Evolutionary conservation across 805 yeast species (phyloP).

Genomic region (Kazachstania africana): DNA sequence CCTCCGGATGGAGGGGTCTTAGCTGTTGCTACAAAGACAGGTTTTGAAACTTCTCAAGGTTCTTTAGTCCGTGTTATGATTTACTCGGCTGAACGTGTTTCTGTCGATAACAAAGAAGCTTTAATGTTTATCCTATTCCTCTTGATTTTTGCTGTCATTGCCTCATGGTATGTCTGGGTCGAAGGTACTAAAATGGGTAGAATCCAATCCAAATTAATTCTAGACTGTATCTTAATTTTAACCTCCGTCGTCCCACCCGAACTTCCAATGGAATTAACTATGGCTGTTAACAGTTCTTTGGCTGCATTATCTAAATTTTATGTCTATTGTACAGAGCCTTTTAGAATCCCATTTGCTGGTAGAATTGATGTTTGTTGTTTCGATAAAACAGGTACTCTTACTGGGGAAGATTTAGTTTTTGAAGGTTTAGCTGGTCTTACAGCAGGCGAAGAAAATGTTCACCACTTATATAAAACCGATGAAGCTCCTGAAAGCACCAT

Average conservation of each 20-base stretch:
- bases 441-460: slow-evolving; percentile 33
- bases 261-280: slow-evolving; percentile 95
- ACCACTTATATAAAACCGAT: slow-evolving; percentile 37
- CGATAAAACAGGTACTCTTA: slow-evolving; percentile 95
- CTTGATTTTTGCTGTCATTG: slow-evolving; percentile 83
- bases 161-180: slow-evolving; percentile 96
- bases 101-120: slow-evolving; percentile 92
- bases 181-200: slow-evolving; percentile 96
- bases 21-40: slow-evolving; percentile 84
- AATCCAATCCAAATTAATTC: slow-evolving; percentile 80
- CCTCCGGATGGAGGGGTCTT: slow-evolving; percentile 91
- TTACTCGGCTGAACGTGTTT: slow-evolving; percentile 89
- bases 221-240: slow-evolving; percentile 90
- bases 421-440: slow-evolving; percentile 89
- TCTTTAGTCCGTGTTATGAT: slow-evolving; percentile 96
- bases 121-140: slow-evolving; percentile 83
- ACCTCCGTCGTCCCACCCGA: slow-evolving; percentile 99
- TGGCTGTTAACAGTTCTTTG: slow-evolving; percentile 92
- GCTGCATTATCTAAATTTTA: slow-evolving; percentile 78
- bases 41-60: slow-evolving; percentile 98
- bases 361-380: slow-evolving; percentile 97
- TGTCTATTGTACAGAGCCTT: slow-evolving; percentile 96
- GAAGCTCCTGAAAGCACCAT: slow-evolving; percentile 63
- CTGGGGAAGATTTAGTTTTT: slow-evolving; percentile 91
- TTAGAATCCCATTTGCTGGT: slow-evolving; percentile 95